phyloP scores from a whole-genome alignment of 352 stramenopile species.

The Pythium apleroticum region DNA sequence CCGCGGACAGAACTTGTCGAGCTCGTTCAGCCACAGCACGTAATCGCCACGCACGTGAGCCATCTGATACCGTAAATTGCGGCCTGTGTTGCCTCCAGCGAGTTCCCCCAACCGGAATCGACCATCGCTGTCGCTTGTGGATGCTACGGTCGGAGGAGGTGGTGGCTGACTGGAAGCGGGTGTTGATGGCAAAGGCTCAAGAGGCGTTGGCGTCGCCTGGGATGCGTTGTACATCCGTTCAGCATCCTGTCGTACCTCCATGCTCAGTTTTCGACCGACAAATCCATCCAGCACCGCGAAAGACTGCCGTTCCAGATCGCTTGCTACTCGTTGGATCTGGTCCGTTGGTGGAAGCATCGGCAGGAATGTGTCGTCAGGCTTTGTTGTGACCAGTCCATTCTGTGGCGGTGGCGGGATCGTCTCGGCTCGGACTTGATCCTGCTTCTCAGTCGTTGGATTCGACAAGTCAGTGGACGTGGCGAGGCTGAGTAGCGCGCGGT shows the following conservation, averaged over 20 bases:
- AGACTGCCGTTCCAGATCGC: conserved; percentile 18
- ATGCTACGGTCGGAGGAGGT: not conserved
- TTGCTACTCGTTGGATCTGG: conserved; percentile 18
- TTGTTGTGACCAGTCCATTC: conserved; percentile 4
- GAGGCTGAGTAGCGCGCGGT: conserved; percentile 37
- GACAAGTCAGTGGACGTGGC: conserved; percentile 20
- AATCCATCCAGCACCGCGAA: conserved; percentile 42
- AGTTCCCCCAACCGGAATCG: conserved; percentile 41
- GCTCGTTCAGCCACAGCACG: conserved; percentile 49
- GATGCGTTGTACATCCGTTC: conserved; percentile 28
- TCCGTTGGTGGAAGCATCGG: conserved; percentile 26
- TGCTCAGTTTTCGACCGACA: conserved; percentile 22
- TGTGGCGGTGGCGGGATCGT: conserved; percentile 5
- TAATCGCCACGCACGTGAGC: conserved; percentile 46
- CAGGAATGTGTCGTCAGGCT: conserved; percentile 16
- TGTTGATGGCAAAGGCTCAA: not conserved
- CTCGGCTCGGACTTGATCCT: not conserved
- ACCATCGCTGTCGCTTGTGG: not conserved
- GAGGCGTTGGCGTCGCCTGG: not conserved
- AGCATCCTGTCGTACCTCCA: conserved; percentile 24
- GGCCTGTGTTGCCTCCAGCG: conserved; percentile 42
- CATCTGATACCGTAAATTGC: conserved; percentile 51
- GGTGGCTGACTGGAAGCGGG: not conserved
- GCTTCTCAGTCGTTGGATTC: not conserved
- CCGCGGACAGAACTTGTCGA: conserved; percentile 33